Conservation (phyloP, 345 rosid species). For the Eutrema heterophyllum region DNA sequence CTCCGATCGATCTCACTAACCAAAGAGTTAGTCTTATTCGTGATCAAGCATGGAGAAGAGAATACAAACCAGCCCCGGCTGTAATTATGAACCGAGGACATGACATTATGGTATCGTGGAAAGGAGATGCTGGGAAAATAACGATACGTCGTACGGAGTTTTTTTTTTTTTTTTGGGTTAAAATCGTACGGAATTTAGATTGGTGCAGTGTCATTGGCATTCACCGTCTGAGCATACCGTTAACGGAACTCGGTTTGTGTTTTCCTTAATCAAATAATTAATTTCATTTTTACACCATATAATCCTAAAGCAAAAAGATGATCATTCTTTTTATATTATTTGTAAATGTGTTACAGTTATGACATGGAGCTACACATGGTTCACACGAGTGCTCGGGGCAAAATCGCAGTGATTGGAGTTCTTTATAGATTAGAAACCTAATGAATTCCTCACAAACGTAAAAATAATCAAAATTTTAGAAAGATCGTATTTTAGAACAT, state of each 20-base stretch:
- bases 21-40: conserved; percentile 25
- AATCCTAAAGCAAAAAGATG: no score
- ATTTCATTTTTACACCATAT: background rate
- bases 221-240: conserved; percentile 63
- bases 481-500: background rate
- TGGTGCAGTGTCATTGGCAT: conserved; percentile 67
- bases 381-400: conserved; percentile 36
- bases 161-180: no score
- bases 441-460: conserved; percentile 55
- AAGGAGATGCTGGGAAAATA: conserved; percentile 59
- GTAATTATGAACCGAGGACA: conserved; percentile 55
- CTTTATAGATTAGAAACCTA: conserved; percentile 49
- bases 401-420: conserved; percentile 48
- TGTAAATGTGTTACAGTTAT: conserved; percentile 29
- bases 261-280: no score
- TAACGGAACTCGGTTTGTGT: conserved; percentile 48
- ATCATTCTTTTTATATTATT: background rate
- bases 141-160: conserved; percentile 43
- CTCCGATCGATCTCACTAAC: conserved; percentile 54
- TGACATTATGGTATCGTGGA: conserved; percentile 61
- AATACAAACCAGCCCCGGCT: conserved; percentile 59
- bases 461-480: background rate
- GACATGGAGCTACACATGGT: conserved; percentile 62
- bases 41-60: conserved; percentile 35
- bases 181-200: conserved; percentile 5